Evolutionary conservation across 176 grass and related monocot genomes (phyloP).

Genomic region (Aegilops umbellulata): DNA sequence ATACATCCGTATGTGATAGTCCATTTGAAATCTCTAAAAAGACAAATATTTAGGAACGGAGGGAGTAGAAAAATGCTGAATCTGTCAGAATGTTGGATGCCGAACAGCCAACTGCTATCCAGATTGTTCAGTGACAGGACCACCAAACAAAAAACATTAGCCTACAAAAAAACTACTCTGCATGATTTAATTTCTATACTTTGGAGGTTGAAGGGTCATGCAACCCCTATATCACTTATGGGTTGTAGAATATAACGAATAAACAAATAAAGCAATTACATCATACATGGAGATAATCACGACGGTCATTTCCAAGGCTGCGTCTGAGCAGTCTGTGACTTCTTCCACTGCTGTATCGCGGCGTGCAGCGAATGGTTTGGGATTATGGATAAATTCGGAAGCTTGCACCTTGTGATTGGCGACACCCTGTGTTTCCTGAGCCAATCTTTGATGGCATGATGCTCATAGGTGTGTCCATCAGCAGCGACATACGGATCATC

Average conservation of each 20-base stretch:
- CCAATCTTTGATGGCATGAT: slow-evolving; percentile 75
- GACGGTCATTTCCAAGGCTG: not conserved
- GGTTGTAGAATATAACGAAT: not conserved
- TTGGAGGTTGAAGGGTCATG: not conserved
- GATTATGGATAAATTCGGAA: slow-evolving; percentile 48
- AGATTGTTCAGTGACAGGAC: not conserved
- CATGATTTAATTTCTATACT: not conserved
- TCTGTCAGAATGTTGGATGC: not conserved
- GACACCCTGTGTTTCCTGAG: slow-evolving; percentile 62
- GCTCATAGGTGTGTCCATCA: slow-evolving; percentile 86
- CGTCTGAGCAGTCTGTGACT: slow-evolving; percentile 30
- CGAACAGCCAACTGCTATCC: not conserved
- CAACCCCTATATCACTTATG: not conserved
- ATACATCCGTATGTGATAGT: no score
- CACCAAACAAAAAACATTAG: not conserved
- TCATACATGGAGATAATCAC: not conserved
- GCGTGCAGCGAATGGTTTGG: slow-evolving; percentile 66
- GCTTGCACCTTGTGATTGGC: slow-evolving; percentile 49
- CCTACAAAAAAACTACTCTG: not conserved
- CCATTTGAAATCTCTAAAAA: no score
- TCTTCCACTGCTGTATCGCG: slow-evolving; percentile 91
- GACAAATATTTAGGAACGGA: no score
- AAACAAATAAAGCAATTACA: not conserved
- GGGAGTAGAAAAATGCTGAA: no score
- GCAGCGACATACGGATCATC: slow-evolving; percentile 74